Evolutionary conservation across 805 yeast species (phyloP).

Genomic region (Lachancea waltii): DNA sequence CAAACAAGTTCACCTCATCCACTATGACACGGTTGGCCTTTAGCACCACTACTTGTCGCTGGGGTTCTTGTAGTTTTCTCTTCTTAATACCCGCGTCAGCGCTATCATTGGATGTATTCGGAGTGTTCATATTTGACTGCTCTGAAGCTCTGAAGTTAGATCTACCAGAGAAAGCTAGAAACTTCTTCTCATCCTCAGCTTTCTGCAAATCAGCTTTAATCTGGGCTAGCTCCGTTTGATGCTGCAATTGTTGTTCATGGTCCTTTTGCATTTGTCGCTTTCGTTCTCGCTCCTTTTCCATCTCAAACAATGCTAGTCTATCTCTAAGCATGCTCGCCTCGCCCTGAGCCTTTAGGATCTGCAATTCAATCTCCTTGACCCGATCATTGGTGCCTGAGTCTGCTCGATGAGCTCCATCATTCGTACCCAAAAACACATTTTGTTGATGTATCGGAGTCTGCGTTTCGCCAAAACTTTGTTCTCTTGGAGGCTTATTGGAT

Average conservation of each 20-base stretch:
- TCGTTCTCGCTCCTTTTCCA: constrained; percentile 36
- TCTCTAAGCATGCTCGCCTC: constrained; percentile 74
- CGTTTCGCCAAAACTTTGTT: background rate
- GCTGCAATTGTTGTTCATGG: constrained; percentile 19
- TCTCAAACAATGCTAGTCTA: constrained; percentile 45
- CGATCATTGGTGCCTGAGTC: background rate
- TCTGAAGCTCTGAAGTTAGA: constrained; percentile 9
- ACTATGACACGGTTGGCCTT: constrained; percentile 17
- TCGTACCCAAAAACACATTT: too few relatives aligned
- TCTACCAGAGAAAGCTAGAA: constrained; percentile 45
- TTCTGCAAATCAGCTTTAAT: constrained; percentile 38
- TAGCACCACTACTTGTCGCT: constrained; percentile 5
- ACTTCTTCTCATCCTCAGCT: constrained; percentile 50
- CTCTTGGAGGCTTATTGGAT: constrained; percentile 35
- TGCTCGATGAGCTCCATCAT: background rate
- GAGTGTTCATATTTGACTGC: constrained; percentile 9
- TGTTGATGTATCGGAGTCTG: too few relatives aligned
- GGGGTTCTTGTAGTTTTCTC: constrained; percentile 10
- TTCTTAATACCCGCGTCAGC: constrained; percentile 7
- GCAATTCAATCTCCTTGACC: constrained; percentile 11
- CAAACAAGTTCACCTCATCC: constrained; percentile 24
- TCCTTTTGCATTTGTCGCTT: constrained; percentile 24
- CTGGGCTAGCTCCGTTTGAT: constrained; percentile 33
- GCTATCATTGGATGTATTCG: constrained; percentile 7
- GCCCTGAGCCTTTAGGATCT: constrained; percentile 57